These are phyloP conservation scores for Eucalyptus pauciflora DNA, from an alignment of 345 rosid genomes.

Conservation along the genomic window DNA sequence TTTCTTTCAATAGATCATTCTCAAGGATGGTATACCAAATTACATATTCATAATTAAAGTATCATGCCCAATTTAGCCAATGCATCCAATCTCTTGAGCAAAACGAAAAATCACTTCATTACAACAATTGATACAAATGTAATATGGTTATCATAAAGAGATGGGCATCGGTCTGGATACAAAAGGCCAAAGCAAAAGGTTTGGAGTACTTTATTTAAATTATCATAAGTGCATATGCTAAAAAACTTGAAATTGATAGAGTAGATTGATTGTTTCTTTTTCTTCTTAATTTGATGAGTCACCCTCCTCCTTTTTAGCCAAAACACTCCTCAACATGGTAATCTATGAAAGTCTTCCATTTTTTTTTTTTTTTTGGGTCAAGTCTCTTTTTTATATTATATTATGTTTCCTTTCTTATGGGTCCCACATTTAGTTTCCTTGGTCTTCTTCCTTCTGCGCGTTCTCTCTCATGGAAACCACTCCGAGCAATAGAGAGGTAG, in stretches of 20 bases:
- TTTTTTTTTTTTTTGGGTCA: neutral
- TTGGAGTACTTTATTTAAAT: neutral
- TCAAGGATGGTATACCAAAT: neutral
- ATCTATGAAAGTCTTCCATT: neutral
- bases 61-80: neutral
- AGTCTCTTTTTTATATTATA: neutral
- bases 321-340: neutral
- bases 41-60: neutral
- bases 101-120: neutral
- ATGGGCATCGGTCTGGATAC: rapidly evolving
- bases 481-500: neutral
- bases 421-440: neutral
- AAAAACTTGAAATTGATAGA: neutral
- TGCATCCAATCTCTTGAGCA: neutral
- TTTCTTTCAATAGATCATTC: neutral
- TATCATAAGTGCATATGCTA: neutral
- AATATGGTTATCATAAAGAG: neutral
- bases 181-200: neutral
- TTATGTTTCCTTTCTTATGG: neutral
- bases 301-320: neutral
- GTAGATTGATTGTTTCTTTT: neutral
- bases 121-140: rapidly evolving
- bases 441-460: neutral
- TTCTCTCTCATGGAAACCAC: neutral
- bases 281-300: neutral